Evolutionary conservation across 352 stramenopile species (phyloP).

Genomic region (Elongisporangium senticosum): DNA sequence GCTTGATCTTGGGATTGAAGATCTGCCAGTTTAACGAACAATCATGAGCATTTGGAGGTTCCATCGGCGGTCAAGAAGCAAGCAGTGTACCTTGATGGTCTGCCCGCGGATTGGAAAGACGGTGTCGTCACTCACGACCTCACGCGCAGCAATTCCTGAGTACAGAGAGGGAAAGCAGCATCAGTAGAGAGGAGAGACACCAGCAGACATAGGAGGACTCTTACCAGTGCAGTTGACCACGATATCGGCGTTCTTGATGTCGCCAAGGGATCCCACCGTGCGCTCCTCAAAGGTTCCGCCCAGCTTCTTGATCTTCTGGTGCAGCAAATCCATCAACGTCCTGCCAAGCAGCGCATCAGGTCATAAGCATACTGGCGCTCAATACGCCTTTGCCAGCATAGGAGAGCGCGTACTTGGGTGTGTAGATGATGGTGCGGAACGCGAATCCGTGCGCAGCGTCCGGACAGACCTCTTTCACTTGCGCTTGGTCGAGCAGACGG

Average conservation of each 20-base stretch:
- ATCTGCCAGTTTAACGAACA: slow-evolving; percentile 9
- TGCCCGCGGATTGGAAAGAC: slow-evolving; percentile 58
- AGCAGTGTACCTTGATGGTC: slow-evolving; percentile 33
- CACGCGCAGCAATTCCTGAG: slow-evolving; percentile 33
- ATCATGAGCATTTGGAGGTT: background rate
- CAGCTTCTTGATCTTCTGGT: slow-evolving; percentile 30
- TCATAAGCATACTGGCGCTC: background rate
- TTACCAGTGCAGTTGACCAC: slow-evolving; percentile 60
- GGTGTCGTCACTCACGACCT: slow-evolving; percentile 34
- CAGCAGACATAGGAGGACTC: background rate
- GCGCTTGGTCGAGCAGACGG: slow-evolving; percentile 29
- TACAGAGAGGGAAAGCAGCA: background rate
- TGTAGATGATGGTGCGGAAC: slow-evolving; percentile 66
- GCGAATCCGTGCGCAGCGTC: slow-evolving; percentile 42
- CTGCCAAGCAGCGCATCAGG: slow-evolving; percentile 13
- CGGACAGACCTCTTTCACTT: slow-evolving; percentile 28
- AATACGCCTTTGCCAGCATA: slow-evolving; percentile 1
- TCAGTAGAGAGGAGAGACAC: background rate
- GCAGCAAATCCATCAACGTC: slow-evolving; percentile 44
- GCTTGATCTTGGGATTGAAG: slow-evolving; percentile 46
- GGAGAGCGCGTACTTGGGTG: slow-evolving; percentile 22
- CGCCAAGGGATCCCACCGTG: slow-evolving; percentile 23
- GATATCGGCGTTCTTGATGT: slow-evolving; percentile 33
- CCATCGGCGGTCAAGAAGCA: background rate
- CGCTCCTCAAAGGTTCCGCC: slow-evolving; percentile 52